Conservation (phyloP, 2,329 filamentous ascomycete species). For the Fusarium sp. region DNA sequence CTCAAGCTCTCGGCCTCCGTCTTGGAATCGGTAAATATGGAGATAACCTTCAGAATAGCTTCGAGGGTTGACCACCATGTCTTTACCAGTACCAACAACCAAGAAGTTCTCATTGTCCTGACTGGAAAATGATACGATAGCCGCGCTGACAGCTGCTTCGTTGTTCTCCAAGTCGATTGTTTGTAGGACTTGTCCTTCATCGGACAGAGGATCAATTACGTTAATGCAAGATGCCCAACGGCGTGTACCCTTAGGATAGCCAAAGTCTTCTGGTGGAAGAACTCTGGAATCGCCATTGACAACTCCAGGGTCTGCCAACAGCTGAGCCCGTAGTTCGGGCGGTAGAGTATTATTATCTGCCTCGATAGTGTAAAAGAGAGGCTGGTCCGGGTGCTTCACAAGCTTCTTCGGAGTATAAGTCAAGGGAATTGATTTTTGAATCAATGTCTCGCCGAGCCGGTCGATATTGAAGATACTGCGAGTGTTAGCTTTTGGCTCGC, state of each 20-base stretch:
- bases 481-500: constrained; percentile 50
- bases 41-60: constrained; percentile 85
- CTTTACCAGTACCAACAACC: constrained; percentile 93
- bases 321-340: constrained; percentile 78
- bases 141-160: constrained; percentile 89
- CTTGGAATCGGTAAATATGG: constrained; percentile 90
- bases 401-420: constrained; percentile 92
- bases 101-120: constrained; percentile 91
- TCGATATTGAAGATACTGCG: constrained; percentile 89
- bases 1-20: constrained; percentile 88
- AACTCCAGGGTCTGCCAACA: constrained; percentile 77
- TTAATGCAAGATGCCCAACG: constrained; percentile 98
- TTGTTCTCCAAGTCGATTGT: constrained; percentile 89
- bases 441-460: constrained; percentile 84
- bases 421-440: constrained; percentile 87
- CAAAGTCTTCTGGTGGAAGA: constrained; percentile 85
- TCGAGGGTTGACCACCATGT: constrained; percentile 83
- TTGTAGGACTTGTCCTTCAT: constrained; percentile 77
- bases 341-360: constrained; percentile 92
- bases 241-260: constrained; percentile 83
- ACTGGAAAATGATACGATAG: constrained; percentile 86
- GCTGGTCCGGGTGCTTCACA: constrained; percentile 86
- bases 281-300: constrained; percentile 79
- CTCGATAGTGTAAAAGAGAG: constrained; percentile 94
- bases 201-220: constrained; percentile 83